Evolutionary conservation across 345 rosid species (phyloP), one percentile per base, ranked within the genome.

Genomic region (Trapa incisa): DNA sequence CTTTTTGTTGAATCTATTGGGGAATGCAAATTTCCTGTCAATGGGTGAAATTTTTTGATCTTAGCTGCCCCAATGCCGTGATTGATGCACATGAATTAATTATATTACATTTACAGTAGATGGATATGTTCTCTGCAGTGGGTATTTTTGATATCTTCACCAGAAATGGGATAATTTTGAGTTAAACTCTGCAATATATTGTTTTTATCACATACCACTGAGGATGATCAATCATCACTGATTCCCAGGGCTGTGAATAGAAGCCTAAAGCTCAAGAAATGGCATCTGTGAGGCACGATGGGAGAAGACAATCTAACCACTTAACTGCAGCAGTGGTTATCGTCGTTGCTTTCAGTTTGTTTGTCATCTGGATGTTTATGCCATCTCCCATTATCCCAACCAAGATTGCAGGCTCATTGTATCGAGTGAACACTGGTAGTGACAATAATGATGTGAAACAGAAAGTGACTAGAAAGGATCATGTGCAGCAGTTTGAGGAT

Each of bases 341-440:
- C 16, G 52, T 90, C 66, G 87, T 88, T 69, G 81, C 85, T 61
- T 73, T 90, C 13, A 84, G 85, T 79, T 79, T 93, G 73, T 84
- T 88, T 72, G 98, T 94, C 32, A 79, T 82, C 45, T 93, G 98
- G 97, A 87, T 82, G 87, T 79, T 88, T 73, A 85, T 88, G 80
- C 82, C 97, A 29, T 85, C 96, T 11, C 81, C 91, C 65, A 70
- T 82, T 61, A 80, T 76, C 67, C 85, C 87, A 16, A 70, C 78
- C 32, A 82, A 73, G 75, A 73, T 71, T 68, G 57, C 78, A 29
- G 78, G 32, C 70, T 48, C 77, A 37, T 77, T 82, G 37, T 71
- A 84, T 39, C 71, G 57, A 58, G 80, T 73, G 50, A 79, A 52
- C 60, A 50, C 70, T 68, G 80, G 70, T 60, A 66, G 63, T 29